phyloP scores from a whole-genome alignment of 768 basidiomycete genomes.

The Boletus subparvulus region DNA sequence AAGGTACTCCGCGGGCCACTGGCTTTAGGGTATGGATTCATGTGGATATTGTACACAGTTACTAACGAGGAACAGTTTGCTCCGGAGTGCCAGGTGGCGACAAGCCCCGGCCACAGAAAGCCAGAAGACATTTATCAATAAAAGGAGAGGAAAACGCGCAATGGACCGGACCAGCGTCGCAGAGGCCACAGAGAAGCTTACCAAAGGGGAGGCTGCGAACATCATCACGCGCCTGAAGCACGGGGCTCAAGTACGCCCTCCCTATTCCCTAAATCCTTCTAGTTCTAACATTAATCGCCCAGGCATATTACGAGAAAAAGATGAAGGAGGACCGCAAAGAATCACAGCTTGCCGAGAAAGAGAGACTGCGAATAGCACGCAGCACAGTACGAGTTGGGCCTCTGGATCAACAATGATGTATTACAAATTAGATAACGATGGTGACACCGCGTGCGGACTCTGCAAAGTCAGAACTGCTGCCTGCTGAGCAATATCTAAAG shows the following conservation, averaged over 20 bases:
- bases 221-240: slow-evolving; percentile 77
- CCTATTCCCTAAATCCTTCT: neutral
- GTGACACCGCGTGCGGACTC: slow-evolving; percentile 64
- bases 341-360: slow-evolving; percentile 41
- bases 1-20: slow-evolving; percentile 55
- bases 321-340: slow-evolving; percentile 40
- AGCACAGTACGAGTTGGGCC: slow-evolving; percentile 65
- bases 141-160: slow-evolving; percentile 44
- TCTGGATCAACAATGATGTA: slow-evolving; percentile 24
- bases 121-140: slow-evolving; percentile 58
- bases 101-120: slow-evolving; percentile 54
- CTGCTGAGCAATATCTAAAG: slow-evolving; percentile 58
- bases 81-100: slow-evolving; percentile 68
- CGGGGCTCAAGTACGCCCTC: slow-evolving; percentile 59
- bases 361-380: slow-evolving; percentile 48
- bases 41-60: neutral
- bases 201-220: slow-evolving; percentile 77
- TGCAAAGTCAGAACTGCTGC: slow-evolving; percentile 63
- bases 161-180: slow-evolving; percentile 17
- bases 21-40: slow-evolving; percentile 45
- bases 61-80: slow-evolving; percentile 42
- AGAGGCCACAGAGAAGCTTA: slow-evolving; percentile 45
- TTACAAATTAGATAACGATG: slow-evolving; percentile 36
- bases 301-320: slow-evolving; percentile 61
- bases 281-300: neutral